phyloP scores from a whole-genome alignment of 768 basidiomycete species.

The Gloeopeniophorella convolvens region DNA sequence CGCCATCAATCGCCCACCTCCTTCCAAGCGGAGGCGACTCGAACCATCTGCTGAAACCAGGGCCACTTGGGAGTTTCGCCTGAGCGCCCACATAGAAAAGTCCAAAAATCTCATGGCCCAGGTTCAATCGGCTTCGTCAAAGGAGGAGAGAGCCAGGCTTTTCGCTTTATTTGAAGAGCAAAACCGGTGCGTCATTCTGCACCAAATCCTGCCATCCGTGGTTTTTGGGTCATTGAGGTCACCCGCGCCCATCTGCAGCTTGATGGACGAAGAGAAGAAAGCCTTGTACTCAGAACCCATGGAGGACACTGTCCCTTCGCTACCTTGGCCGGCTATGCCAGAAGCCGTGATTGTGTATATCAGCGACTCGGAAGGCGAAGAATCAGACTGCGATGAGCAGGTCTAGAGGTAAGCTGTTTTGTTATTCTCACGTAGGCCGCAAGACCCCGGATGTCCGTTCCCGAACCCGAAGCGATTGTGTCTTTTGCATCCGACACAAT shows the following conservation, averaged over 20 bases:
- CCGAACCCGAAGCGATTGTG: too few relatives aligned
- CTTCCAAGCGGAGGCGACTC: conserved; percentile 16
- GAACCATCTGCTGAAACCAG: conserved; percentile 24
- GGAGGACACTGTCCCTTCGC: background rate
- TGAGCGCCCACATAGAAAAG: conserved; percentile 45
- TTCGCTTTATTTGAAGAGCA: conserved; percentile 40
- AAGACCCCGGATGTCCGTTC: background rate
- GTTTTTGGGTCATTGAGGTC: conserved; percentile 4
- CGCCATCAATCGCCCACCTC: conserved; percentile 13
- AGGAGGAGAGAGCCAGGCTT: conserved; percentile 43
- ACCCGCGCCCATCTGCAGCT: conserved; percentile 25
- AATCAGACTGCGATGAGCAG: conserved; percentile 22
- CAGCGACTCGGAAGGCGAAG: conserved; percentile 39
- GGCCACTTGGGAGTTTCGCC: conserved; percentile 37
- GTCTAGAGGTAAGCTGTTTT: conserved; percentile 10
- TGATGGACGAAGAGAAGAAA: conserved; percentile 29
- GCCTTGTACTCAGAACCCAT: background rate
- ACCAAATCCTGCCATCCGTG: background rate
- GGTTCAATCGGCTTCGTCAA: conserved; percentile 35
- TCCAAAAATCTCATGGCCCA: conserved; percentile 44
- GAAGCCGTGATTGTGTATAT: conserved; percentile 39
- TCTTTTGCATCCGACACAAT: too few relatives aligned
- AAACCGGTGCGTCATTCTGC: conserved; percentile 40
- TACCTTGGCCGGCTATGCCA: conserved; percentile 39
- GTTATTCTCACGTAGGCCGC: background rate